These are phyloP conservation scores for Candida silvicultrix DNA, from an alignment of 805 yeast genomes.

Conservation along the genomic window DNA sequence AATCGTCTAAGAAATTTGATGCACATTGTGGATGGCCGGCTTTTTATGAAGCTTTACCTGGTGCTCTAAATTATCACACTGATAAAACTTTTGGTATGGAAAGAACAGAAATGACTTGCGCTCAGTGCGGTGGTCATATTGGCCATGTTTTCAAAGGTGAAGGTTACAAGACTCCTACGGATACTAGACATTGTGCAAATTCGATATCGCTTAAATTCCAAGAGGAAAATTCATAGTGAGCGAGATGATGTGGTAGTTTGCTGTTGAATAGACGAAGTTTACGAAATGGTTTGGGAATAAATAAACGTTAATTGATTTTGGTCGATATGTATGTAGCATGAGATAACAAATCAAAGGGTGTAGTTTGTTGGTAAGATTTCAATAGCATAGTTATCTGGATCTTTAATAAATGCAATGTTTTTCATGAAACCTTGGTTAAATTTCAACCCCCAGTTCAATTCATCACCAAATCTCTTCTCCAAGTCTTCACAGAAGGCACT, in stretches of 20 bases:
- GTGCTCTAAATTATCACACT: constrained; percentile 53
- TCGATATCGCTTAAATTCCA: constrained; percentile 70
- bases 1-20: constrained; percentile 74
- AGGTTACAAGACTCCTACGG: constrained; percentile 78
- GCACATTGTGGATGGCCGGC: constrained; percentile 99
- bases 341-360: not conserved
- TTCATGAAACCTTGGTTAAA: constrained; percentile 51
- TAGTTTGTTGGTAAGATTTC: constrained; percentile 52
- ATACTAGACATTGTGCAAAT: constrained; percentile 93
- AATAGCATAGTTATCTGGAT: constrained; percentile 87
- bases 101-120: constrained; percentile 85
- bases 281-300: not conserved
- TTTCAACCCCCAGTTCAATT: constrained; percentile 54
- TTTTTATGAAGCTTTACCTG: constrained; percentile 84
- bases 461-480: constrained; percentile 37
- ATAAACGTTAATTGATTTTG: too few species aligned
- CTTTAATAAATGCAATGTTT: constrained; percentile 66
- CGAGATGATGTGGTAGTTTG: not conserved
- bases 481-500: constrained; percentile 45
- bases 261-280: not conserved
- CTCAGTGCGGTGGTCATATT: constrained; percentile 85
- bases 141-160: constrained; percentile 96
- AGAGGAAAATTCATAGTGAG: constrained; percentile 8
- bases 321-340: too few species aligned
- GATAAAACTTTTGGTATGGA: constrained; percentile 72